Base-by-base conservation (phyloP, 108 stramenopile genomes). In the Skeletonema costatum region DNA sequence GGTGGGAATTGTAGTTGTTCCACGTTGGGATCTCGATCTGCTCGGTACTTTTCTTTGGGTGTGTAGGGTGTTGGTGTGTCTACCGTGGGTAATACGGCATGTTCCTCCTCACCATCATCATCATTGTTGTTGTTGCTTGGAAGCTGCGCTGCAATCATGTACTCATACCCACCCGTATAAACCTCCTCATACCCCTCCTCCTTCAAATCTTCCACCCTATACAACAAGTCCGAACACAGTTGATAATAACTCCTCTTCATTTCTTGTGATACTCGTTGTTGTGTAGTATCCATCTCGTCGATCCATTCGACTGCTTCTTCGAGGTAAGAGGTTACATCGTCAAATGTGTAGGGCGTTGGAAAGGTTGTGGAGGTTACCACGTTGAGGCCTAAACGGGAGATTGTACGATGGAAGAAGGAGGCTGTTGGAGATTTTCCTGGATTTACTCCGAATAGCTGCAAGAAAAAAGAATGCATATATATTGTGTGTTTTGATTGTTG, bases 111-210 rank as follows among this genome's bases (percentile, higher is more conserved):
- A 56, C 25, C 1, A 7, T 5, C 25, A 10, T 56, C 53, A 25
- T 25, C 48, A 3, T 16, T 1, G n/a, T 19, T 12, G n/a, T 19
- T 16, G n/a, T 17, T 2, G 3, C 19, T 17, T 50, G 61, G 63
- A 64, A 39, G 63, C 12, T 39, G 63, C 38, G 63, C 63, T 2
- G 63, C 63, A 19, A 64, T 64, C 9, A 64, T 21, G 5, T 64
- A 64, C 13, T 39, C 63, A 35, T 64, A 39, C 2, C 63, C 63
- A 8, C 63, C 63, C 6, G 35, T 38, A 64, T 64, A 38, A 9
- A 33, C 35, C 63, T 56, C 53, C 19, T 35, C 41, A 38, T 35
- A 64, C n/a, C 12, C 63, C 41, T 38, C 41, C 63, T 64, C 41
- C 17, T 19, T 35, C 41, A 39, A 35, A 35, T 64, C 63, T 19